These are phyloP conservation scores for Aspergillus mulundensis DNA, from an alignment of 495 filamentous ascomycete species.

Conservation along the genomic window DNA sequence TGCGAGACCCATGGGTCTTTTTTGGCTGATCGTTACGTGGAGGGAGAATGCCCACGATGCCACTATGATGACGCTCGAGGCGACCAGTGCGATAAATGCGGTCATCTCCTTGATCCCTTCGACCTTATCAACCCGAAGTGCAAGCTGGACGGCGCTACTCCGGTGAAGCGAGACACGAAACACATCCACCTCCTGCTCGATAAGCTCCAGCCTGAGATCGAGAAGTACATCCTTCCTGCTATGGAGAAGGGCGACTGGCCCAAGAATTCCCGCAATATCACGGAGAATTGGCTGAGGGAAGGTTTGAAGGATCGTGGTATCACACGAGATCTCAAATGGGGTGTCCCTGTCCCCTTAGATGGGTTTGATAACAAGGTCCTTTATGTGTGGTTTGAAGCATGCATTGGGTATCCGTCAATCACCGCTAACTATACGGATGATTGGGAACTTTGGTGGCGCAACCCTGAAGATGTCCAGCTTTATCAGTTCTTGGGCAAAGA, in stretches of 20 bases:
- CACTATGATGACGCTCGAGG: constrained; percentile 77
- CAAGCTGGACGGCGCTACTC: constrained; percentile 79
- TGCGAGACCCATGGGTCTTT: constrained; percentile 81
- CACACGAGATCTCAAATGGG: constrained; percentile 91
- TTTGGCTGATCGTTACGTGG: constrained; percentile 89
- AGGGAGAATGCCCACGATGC: constrained; percentile 82
- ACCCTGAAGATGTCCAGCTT: constrained; percentile 80
- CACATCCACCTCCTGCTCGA: constrained; percentile 78
- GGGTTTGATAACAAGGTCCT: constrained; percentile 79
- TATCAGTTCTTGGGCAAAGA: constrained; percentile 99
- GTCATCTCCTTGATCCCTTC: constrained; percentile 74
- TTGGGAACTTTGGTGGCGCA: constrained; percentile 95
- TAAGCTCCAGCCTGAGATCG: constrained; percentile 68
- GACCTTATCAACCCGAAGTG: constrained; percentile 57
- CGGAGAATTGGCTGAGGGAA: constrained; percentile 74
- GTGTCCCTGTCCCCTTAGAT: constrained; percentile 61
- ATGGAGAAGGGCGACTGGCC: constrained; percentile 67
- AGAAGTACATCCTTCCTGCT: constrained; percentile 62
- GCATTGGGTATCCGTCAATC: constrained; percentile 93
- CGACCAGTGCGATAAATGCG: constrained; percentile 86
- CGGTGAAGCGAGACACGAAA: constrained; percentile 65
- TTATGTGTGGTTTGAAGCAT: constrained; percentile 98
- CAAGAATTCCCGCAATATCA: constrained; percentile 67
- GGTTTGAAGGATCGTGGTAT: constrained; percentile 82
- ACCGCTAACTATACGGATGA: constrained; percentile 87